Base-by-base conservation (phyloP, 768 basidiomycete species). In the Paxillus involutus region DNA sequence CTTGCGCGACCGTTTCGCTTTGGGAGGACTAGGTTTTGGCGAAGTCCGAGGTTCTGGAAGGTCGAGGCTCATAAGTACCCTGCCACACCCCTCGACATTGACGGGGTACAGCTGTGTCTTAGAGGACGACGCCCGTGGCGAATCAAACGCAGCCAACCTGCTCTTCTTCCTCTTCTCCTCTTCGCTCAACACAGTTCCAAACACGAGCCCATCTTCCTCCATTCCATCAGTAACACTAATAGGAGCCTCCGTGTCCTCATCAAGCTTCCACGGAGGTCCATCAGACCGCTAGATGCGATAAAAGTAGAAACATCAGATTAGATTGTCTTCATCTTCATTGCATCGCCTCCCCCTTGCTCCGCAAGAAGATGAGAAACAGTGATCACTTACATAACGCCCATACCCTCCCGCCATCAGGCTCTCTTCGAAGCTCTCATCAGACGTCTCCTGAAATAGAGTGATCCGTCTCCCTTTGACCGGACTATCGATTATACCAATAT, bases 351-450 rank as follows among this genome's bases (percentile, higher is more conserved):
- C 32, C 9, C 32, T 54, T 46, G 19, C 35, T 32, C 17, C 46
- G 44, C 14, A 41, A 17, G 37, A 50, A 42, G 6, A 42, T 55
- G 14, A 49, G 52, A 35, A 32, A 35, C 19, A 26, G 33, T 14
- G 21, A 21, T n/a, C 44, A 73, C 83, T 69, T 66, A 86, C 89
- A 68, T 90, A 91, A 57, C 80, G 79, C 1, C 84, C 87, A 68
- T 91, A 91, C 8, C 89, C 89, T 30, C 88, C 88, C 17, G 88
- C 88, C 81, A 90, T 88, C 40, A 91, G 67, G 60, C 88, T 88
- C 70, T 91, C 89, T 62, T 91, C 89, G 60, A 91, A 91, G 62
- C 88, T 91, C 69, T 89, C 88, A 44, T 89, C 88, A 4, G 86
- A 87, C 0, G 88, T 90, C 71, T 89, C 88, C 66, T 89, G 88